Conservation (phyloP, 768 basidiomycete species). For the Lactifluus pinguis region DNA sequence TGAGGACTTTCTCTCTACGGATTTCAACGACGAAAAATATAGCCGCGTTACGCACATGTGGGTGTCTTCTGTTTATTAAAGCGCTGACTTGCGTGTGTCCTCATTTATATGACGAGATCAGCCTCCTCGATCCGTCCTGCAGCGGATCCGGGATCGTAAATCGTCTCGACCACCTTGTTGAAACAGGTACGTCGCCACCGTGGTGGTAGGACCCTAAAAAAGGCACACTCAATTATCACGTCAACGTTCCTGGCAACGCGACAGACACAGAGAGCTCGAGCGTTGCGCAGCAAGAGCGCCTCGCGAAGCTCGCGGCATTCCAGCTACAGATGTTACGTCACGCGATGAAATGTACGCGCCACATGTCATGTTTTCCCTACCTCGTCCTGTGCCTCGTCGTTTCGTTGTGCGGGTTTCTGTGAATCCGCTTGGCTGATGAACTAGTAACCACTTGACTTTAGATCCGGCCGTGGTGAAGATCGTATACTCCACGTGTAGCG, state of each 20-base stretch:
- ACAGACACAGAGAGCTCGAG: constrained; percentile 44
- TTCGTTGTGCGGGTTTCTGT: too few relatives aligned
- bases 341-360: constrained; percentile 76
- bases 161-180: constrained; percentile 76
- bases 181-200: constrained; percentile 42
- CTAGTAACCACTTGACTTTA: constrained; percentile 24
- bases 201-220: background rate
- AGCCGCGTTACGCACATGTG: constrained; percentile 78
- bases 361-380: background rate
- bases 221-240: constrained; percentile 1
- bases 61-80: constrained; percentile 22
- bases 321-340: constrained; percentile 88
- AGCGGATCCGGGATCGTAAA: constrained; percentile 92
- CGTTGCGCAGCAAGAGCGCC: constrained; percentile 51
- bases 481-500: constrained; percentile 97
- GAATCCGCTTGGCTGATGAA: background rate
- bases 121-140: constrained; percentile 92
- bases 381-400: too few relatives aligned
- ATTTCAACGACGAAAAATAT: constrained; percentile 58
- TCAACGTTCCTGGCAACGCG: constrained; percentile 2
- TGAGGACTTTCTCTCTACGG: constrained; percentile 74
- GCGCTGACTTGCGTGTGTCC: background rate
- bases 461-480: constrained; percentile 73
- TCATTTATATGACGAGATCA: constrained; percentile 25
- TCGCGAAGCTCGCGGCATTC: constrained; percentile 79